Evolutionary conservation across 768 basidiomycete genomes (phyloP).

Genomic region (Leccinum subtestaceum): DNA sequence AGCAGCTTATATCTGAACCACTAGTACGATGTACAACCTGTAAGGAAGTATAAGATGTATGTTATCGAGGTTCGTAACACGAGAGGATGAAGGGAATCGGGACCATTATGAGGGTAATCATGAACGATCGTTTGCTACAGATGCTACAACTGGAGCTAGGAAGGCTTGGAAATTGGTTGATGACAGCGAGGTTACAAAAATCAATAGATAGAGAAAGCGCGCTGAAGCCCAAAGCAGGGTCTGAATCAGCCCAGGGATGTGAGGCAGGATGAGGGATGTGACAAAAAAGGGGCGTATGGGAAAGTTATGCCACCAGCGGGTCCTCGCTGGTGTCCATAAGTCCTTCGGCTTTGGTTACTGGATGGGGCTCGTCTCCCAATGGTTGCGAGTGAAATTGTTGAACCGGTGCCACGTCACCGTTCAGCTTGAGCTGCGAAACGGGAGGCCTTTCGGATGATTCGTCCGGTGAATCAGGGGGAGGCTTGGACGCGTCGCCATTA

Average conservation of each 20-base stretch:
- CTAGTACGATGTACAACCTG: constrained; percentile 34
- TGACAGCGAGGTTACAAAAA: constrained; percentile 29
- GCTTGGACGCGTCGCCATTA: constrained; percentile 36
- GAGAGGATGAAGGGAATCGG: constrained; percentile 28
- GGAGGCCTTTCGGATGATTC: constrained; percentile 46
- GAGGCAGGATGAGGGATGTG: constrained; percentile 7
- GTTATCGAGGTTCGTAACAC: constrained; percentile 28
- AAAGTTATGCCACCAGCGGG: constrained; percentile 41
- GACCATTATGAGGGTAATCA: constrained; percentile 35
- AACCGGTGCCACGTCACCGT: constrained; percentile 46
- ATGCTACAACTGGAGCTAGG: constrained; percentile 30
- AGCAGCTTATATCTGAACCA: constrained; percentile 20
- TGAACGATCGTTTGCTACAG: constrained; percentile 34
- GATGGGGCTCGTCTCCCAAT: constrained; percentile 51
- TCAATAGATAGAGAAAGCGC: constrained; percentile 34
- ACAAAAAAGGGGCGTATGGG: background rate
- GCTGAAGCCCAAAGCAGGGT: constrained; percentile 21
- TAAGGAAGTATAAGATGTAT: constrained; percentile 39
- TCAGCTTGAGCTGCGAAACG: constrained; percentile 42
- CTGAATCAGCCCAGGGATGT: constrained; percentile 10
- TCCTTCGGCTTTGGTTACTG: constrained; percentile 60
- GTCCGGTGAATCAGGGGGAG: constrained; percentile 24
- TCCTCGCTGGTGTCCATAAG: constrained; percentile 64
- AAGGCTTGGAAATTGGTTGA: constrained; percentile 21
- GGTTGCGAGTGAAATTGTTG: constrained; percentile 51